phyloP scores from a whole-genome alignment of 352 stramenopile species.

The Thalassiosira hispida region DNA sequence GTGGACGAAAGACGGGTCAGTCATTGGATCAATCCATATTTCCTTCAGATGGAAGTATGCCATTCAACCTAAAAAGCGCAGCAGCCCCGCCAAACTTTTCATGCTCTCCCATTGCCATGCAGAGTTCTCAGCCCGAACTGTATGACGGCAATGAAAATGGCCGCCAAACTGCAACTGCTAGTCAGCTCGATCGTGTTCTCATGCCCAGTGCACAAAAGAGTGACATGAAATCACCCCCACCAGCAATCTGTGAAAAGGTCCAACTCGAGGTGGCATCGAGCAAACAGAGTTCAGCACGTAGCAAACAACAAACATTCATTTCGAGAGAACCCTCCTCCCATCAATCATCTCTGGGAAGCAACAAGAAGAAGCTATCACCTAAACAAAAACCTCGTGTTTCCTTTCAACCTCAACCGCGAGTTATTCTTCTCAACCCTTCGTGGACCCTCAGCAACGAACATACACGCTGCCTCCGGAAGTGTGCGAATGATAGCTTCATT shows the following conservation, averaged over 20 bases:
- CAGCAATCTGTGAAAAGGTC: not conserved
- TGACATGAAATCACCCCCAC: conserved; percentile 3
- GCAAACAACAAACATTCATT: not conserved
- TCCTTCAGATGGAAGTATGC: not conserved
- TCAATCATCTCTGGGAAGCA: conserved; percentile 1
- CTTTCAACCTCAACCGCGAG: conserved; percentile 32
- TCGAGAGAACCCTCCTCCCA: not conserved
- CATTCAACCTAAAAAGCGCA: conserved; percentile 18
- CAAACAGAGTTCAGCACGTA: not conserved
- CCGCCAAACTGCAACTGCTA: not conserved
- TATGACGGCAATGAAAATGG: not conserved
- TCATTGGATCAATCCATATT: conserved; percentile 31
- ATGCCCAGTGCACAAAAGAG: not conserved
- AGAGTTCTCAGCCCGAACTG: conserved; percentile 30
- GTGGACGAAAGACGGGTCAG: not conserved
- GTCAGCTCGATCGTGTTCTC: conserved; percentile 2
- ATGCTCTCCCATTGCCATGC: conserved; percentile 36
- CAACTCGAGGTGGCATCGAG: conserved; percentile 1
- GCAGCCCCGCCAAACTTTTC: conserved; percentile 23
- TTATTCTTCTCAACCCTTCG: conserved; percentile 48
- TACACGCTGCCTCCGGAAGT: conserved; percentile 37
- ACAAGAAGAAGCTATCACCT: not conserved
- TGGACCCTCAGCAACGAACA: conserved; percentile 28
- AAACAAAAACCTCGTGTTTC: conserved; percentile 23
- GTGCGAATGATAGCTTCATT: conserved; percentile 33